Evolutionary conservation across 2,329 filamentous ascomycete species (phyloP), one percentile per base, ranked within the genome.

Genomic region (Periconia sp.): DNA sequence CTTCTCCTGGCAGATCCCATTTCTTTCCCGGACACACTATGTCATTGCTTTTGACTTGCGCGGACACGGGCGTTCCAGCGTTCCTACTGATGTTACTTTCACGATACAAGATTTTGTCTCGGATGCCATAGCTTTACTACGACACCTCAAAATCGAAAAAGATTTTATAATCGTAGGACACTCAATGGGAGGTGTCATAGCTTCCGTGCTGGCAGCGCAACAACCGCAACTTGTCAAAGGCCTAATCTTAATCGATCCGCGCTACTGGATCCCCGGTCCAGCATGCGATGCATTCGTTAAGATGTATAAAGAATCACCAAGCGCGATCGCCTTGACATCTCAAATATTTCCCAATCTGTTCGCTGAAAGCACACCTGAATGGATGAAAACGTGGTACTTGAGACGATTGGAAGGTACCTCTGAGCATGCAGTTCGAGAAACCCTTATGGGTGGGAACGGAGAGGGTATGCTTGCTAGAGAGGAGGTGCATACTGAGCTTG

Each of bases 301-400:
- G 4, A 23, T 26, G 15, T 48, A 28, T 28, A 31, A 29, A 13
- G 35, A 18, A 12, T 23, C 35, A 5, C 21, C 39, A 16, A 31
- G 40, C n/a, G 29, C 17, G 10, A 19, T 36, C 11, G 8, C 17
- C 8, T 38, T 43, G 10, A 30, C 33, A 12, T 31, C 31, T 3
- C 16, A 35, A 30, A 30, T 32, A 4, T 51, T 36, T 34, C 36
- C 40, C 1, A 40, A 35, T 22, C 39, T 40, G 26, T 18, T 39
- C 13, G 28, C 29, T n/a, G 42, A 37, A 1, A 32, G 17, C 10
- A 41, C 40, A 16, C 51, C 51, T 6, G 33, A 35, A 13, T 56
- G 50, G 50, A 48, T 53, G 45, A 56, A 44, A 36, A 46, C 43
- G 12, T 59, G 48, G 56, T 50, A 50, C 32, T 16, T 36, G 9